Conservation (phyloP, 148 eudicot genomes). For the Hydrangea macrophylla region DNA sequence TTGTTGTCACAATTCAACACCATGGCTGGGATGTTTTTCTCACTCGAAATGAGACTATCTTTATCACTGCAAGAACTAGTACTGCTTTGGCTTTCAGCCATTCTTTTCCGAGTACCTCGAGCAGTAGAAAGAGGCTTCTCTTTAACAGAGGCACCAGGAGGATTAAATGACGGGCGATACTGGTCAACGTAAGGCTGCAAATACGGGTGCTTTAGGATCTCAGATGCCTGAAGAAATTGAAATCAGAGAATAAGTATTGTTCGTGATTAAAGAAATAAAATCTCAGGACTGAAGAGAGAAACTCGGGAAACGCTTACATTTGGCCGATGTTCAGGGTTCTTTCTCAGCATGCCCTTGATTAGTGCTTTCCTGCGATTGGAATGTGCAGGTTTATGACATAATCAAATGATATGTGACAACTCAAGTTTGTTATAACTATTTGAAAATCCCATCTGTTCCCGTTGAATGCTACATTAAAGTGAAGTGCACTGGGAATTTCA, state of each 20-base stretch:
- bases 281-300: not conserved
- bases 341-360: constrained; percentile 87
- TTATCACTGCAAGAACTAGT: constrained; percentile 90
- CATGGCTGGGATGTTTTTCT: constrained; percentile 47
- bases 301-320: constrained; percentile 40
- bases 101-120: constrained; percentile 50
- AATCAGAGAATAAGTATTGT: not conserved
- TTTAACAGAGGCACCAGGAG: constrained; percentile 34
- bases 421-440: too few relatives aligned
- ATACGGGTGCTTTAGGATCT: constrained; percentile 88
- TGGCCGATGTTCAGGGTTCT: constrained; percentile 90
- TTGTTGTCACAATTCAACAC: constrained; percentile 46
- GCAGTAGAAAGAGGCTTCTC: constrained; percentile 48
- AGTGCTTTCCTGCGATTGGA: constrained; percentile 50
- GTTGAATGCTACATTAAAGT: too few relatives aligned
- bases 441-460: too few relatives aligned
- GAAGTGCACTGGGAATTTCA: too few relatives aligned
- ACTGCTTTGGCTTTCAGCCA: constrained; percentile 86
- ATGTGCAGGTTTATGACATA: too few relatives aligned
- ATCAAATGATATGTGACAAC: too few relatives aligned
- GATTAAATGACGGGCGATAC: constrained; percentile 40
- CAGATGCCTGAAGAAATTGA: constrained; percentile 65
- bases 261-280: not conserved
- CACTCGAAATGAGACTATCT: constrained; percentile 65
- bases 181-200: constrained; percentile 84